Base-by-base conservation (phyloP, 2,329 filamentous ascomycete genomes). In the Cladosporium sp. region DNA sequence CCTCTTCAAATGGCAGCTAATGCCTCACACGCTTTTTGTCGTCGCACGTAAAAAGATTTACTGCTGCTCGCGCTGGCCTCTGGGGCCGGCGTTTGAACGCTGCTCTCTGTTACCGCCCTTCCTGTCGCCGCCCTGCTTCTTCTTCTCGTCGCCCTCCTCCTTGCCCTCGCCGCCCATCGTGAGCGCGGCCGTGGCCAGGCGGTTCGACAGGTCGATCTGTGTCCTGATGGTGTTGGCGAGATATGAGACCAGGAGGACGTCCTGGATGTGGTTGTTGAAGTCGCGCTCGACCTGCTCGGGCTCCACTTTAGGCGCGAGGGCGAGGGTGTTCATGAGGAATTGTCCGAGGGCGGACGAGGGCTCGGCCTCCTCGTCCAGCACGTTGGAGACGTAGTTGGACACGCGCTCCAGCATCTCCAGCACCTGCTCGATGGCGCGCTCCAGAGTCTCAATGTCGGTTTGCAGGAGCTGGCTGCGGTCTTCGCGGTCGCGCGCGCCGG, bases 181-280 rank as follows among this genome's bases (percentile, higher is more conserved):
- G 40, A 78, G 69, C 3, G 75, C 73, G 7, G 75, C 75, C 8
- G 74, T 93, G 48, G 92, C 92, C 66, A 99, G 78, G 58, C 92
- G 84, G 80, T 97, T 95, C 58, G 91, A 95, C 53, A 99, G 84
- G 67, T 97, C 93, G 76, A 99, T 96, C 78, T 99, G 93, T 61
- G 92, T 97, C 72, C 92, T 89, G 74, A 97, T 96, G 60, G 90
- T 96, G 80, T 97, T 99, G 70, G 93, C 90, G 58, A 99, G 82
- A 78, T 99, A 99, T 61, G 90, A 95, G 64, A 99, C 91, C 71
- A 97, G 91, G 60, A 99, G 84, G 55, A 99, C 91, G 71, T 99
- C 93, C 77, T 99, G 93, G 72, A 99, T 90, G 77, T 99, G 93
- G 79, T 95, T 96, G 83, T 99, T 99, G 83, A 99, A 99, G 78